Conservation (phyloP, 345 rosid genomes). For the Eucalyptus cloeziana region DNA sequence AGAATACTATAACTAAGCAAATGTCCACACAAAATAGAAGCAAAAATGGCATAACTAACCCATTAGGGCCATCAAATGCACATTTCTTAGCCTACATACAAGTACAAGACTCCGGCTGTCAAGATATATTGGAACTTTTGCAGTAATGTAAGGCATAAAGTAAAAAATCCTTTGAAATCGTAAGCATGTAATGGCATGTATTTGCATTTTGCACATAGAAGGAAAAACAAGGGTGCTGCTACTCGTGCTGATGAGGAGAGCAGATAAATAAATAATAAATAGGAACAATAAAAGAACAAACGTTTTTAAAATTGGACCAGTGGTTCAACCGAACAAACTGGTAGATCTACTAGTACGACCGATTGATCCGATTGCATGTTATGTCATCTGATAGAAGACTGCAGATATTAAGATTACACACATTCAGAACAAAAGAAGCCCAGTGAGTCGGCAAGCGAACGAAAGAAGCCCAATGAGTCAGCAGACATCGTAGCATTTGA, state of each 20-base stretch:
- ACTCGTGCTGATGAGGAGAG: neutral
- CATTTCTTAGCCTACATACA: neutral
- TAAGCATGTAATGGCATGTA: neutral
- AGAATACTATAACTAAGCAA: neutral
- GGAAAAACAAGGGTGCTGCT: neutral
- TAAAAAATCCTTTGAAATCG: too few relatives aligned
- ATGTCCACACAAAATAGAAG: neutral
- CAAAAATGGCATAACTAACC: neutral
- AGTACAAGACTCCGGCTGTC: neutral
- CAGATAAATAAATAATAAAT: neutral
- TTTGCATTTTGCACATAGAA: neutral
- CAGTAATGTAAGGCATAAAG: neutral
- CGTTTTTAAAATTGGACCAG: neutral
- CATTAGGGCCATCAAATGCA: neutral
- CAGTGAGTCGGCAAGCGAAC: neutral
- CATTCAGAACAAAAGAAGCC: neutral
- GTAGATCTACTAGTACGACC: neutral
- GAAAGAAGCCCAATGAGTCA: too few relatives aligned
- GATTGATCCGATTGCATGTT: neutral
- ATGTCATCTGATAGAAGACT: neutral
- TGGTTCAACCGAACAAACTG: neutral
- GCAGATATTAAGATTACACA: neutral
- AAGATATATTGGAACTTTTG: too few relatives aligned
- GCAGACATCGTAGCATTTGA: neutral
- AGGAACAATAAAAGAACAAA: neutral